A percentile compares a stretch with the other conserved stretches of the same genome.
These are phyloP conservation scores for Aspergillus ibericus DNA, from an alignment of 2,329 filamentous ascomycete genomes.

Conservation along the genomic window DNA sequence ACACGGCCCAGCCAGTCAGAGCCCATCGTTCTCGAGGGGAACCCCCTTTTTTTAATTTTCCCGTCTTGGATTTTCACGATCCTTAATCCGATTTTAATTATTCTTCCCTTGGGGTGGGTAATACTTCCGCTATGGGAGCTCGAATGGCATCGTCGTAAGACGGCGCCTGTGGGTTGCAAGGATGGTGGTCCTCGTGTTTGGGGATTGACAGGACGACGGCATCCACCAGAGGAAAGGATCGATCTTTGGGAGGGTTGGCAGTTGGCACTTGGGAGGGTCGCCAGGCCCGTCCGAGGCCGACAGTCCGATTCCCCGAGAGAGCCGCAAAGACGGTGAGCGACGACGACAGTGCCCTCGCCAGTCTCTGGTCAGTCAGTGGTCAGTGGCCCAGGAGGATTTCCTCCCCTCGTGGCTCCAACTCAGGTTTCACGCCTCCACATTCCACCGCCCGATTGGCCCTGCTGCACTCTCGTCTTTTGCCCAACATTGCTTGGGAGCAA, in stretches of 20 bases:
- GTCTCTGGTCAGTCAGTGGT: neutral
- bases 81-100: neutral
- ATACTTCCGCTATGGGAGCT: neutral
- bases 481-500: neutral
- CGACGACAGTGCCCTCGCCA: neutral
- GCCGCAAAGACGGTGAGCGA: conserved; percentile 1
- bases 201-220: neutral
- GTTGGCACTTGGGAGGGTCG: neutral
- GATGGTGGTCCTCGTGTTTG: neutral
- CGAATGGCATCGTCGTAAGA: neutral
- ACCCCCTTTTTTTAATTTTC: neutral
- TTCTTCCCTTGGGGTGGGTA: neutral
- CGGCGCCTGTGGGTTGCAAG: neutral
- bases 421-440: conserved; percentile 1
- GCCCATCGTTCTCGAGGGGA: neutral
- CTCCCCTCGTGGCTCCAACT: conserved; percentile 1
- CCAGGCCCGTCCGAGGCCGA: neutral
- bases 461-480: neutral
- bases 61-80: neutral
- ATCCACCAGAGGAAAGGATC: neutral
- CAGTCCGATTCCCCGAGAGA: neutral
- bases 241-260: neutral
- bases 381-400: no score
- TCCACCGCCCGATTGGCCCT: neutral
- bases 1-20: neutral